Evolutionary conservation across 768 basidiomycete species (phyloP).

Genomic region (Phylloporus arenicola): DNA sequence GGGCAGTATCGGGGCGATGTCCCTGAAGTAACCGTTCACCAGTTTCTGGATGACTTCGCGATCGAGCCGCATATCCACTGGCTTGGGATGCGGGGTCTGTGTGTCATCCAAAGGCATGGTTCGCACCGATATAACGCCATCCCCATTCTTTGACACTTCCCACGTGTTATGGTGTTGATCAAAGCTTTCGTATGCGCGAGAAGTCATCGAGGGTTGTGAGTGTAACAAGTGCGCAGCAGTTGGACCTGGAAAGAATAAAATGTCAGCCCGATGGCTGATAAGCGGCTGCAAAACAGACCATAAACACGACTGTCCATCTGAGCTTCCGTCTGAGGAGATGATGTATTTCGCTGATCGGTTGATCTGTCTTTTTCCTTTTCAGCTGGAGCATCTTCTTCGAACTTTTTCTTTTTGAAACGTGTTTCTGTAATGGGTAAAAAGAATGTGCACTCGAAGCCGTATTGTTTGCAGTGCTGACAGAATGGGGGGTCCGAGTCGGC

Average conservation of each 20-base stretch:
- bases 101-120: slow-evolving; percentile 56
- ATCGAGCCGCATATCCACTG: slow-evolving; percentile 69
- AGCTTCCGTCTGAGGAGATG: slow-evolving; percentile 44
- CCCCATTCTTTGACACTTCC: slow-evolving; percentile 77
- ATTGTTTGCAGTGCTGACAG: slow-evolving; percentile 94
- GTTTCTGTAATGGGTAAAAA: slow-evolving; percentile 99
- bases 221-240: slow-evolving; percentile 86
- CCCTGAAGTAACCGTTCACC: slow-evolving; percentile 86
- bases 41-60: slow-evolving; percentile 74
- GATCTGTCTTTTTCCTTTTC: slow-evolving; percentile 35
- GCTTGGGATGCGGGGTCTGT: slow-evolving; percentile 50
- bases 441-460: slow-evolving; percentile 91
- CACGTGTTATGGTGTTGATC: slow-evolving; percentile 86
- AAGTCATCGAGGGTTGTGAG: slow-evolving; percentile 81
- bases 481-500: slow-evolving; percentile 69
- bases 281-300: slow-evolving; percentile 38
- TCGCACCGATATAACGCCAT: slow-evolving; percentile 82
- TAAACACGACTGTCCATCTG: slow-evolving; percentile 59
- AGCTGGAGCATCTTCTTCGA: slow-evolving; percentile 59
- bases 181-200: slow-evolving; percentile 80
- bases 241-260: slow-evolving; percentile 57
- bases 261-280: slow-evolving; percentile 15
- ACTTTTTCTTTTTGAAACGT: slow-evolving; percentile 93
- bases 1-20: slow-evolving; percentile 86
- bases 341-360: slow-evolving; percentile 29